Base-by-base conservation (phyloP, 2,329 filamentous ascomycete genomes). In the Eutypella sp. region DNA sequence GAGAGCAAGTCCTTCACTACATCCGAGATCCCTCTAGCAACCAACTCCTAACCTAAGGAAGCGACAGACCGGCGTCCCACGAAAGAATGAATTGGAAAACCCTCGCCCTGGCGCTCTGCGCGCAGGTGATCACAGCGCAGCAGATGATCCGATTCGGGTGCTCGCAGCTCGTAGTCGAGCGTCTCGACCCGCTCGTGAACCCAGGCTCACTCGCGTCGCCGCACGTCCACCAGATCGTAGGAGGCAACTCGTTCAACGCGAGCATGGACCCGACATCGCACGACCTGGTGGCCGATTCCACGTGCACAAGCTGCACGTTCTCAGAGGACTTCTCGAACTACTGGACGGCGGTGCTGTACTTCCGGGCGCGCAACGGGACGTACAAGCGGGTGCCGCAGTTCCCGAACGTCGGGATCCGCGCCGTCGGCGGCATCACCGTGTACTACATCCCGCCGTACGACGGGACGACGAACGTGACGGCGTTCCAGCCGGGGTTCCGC, bases 401-500 rank as follows among this genome's bases (percentile, higher is more conserved):
- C 31, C 46, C 57, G 13, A 62, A 61, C 50, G 53, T 59, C 10
- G 57, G 57, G 1, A 47, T 60, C 15, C 54, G 55, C 11, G 52
- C 52, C n/a, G 52, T 49, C 2, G 59, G 58, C 16, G 59, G 59
- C 18, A 54, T 62, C 48, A 62, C 59, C 2, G 56, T 62, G 2
- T 62, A 62, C 42, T 62, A 62, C 40, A 62, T 61, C 45, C 55
- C 57, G 31, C 52, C 56, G 4, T 60, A 61, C 41, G 58, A 62
- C 3, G 66, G 65, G 2, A 65, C 62, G 41, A 60, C 63, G 9
- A 64, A 59, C 5, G 67, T 70, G 5, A 71, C 68, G 0, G 69
- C 69, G 1, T 72, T 72, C 57, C 65, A 64, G 51, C 62, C 62
- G 11, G 67, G 71, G 2, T 73, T 73, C 61, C 68, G 71, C 47